phyloP scores from a whole-genome alignment of 108 stramenopile genomes.

The Thalassiosira profunda region DNA sequence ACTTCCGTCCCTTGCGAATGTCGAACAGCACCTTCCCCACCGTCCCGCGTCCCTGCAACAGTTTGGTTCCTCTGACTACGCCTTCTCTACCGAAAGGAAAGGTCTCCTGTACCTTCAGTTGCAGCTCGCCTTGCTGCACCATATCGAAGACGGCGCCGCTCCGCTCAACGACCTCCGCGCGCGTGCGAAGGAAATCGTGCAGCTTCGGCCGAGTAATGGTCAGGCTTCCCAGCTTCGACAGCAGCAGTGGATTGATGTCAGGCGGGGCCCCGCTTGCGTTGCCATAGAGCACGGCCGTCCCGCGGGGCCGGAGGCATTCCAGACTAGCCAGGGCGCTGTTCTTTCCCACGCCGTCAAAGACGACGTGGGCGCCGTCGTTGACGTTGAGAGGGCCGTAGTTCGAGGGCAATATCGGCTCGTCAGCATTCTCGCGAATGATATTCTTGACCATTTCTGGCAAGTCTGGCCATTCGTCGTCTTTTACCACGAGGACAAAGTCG shows the following conservation, averaged over 20 bases:
- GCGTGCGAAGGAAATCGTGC: constrained; percentile 56
- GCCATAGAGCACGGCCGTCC: constrained; percentile 70
- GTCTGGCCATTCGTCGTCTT: constrained; percentile 61
- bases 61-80: too few species aligned
- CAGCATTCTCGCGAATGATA: constrained; percentile 60
- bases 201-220: constrained; percentile 71
- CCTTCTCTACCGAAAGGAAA: too few species aligned
- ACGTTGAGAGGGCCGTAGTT: constrained; percentile 64
- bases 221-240: constrained; percentile 54
- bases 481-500: constrained; percentile 70
- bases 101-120: too few species aligned
- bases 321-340: constrained; percentile 62
- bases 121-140: constrained; percentile 57
- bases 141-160: constrained; percentile 60
- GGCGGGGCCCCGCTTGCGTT: constrained; percentile 72
- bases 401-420: constrained; percentile 57
- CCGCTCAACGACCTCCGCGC: constrained; percentile 58
- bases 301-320: constrained; percentile 54
- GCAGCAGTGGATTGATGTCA: constrained; percentile 60
- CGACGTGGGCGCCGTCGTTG: constrained; percentile 56
- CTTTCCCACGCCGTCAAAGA: constrained; percentile 77
- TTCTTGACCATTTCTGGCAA: constrained; percentile 62
- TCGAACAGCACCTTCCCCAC: too few species aligned
- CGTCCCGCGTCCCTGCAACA: too few species aligned
- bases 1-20: too few species aligned